phyloP scores from a whole-genome alignment of 495 filamentous ascomycete species.

The Talaromyces proteolyticus region DNA sequence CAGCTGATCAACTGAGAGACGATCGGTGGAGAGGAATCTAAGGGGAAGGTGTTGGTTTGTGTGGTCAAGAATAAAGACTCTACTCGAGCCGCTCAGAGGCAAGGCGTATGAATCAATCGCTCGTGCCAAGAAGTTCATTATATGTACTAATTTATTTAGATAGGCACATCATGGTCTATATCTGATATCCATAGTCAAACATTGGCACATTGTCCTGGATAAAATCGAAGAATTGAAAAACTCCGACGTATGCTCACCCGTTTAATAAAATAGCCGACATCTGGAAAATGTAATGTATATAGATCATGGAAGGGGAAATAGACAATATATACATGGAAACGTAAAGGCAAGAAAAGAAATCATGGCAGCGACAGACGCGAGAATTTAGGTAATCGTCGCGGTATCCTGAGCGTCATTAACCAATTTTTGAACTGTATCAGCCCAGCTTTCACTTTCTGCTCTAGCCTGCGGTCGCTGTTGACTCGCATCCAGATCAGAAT shows the following conservation, averaged over 20 bases:
- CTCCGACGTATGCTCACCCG: not conserved
- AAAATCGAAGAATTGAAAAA: too few relatives aligned
- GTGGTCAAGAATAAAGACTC: too few relatives aligned
- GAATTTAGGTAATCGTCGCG: constrained; percentile 17
- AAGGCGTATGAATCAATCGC: too few relatives aligned
- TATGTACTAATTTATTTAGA: too few relatives aligned
- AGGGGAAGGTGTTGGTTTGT: too few relatives aligned
- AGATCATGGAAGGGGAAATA: not conserved
- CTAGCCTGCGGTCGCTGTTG: constrained; percentile 69
- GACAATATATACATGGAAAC: not conserved
- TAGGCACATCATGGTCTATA: too few relatives aligned
- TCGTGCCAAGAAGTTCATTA: too few relatives aligned
- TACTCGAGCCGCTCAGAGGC: too few relatives aligned
- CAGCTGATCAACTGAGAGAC: too few relatives aligned
- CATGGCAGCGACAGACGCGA: constrained; percentile 9
- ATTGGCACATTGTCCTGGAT: too few relatives aligned
- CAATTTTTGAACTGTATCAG: constrained; percentile 57
- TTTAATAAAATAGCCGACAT: not conserved
- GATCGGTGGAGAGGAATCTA: too few relatives aligned
- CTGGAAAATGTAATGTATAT: not conserved
- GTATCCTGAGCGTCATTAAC: constrained; percentile 38
- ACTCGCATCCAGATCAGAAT: constrained; percentile 75
- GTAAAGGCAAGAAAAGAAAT: not conserved
- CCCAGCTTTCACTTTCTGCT: constrained; percentile 65
- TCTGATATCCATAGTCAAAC: too few relatives aligned